Conservation (phyloP, 768 basidiomycete genomes). For the Rhodotorula sphaerocarpa region DNA sequence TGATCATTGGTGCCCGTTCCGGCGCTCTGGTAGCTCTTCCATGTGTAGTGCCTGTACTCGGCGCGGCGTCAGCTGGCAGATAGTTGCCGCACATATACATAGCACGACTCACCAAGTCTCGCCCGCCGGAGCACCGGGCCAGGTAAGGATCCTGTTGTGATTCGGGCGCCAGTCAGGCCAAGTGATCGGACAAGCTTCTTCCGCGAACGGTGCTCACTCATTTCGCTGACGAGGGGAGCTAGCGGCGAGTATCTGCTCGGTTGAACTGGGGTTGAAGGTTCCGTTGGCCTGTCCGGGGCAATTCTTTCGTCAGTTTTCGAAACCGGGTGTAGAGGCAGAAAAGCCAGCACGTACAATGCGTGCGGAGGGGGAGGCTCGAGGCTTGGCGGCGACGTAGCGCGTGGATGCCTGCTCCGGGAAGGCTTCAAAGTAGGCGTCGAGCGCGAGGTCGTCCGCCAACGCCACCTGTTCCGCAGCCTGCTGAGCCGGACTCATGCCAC, state of each 20-base stretch:
- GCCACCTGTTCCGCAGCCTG: background rate
- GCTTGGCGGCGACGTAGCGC: background rate
- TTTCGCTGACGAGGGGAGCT: conserved; percentile 3
- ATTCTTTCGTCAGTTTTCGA: no score
- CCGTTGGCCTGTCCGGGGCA: background rate
- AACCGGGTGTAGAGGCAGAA: no score
- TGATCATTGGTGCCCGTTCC: background rate
- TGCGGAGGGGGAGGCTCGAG: no score
- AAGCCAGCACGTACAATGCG: no score
- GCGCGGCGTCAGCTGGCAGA: background rate
- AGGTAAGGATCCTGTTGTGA: conserved; percentile 7
- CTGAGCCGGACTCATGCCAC: no score
- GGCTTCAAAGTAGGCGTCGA: conserved; percentile 20
- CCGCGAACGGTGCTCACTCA: background rate
- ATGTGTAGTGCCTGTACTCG: background rate
- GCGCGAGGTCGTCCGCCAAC: conserved; percentile 13
- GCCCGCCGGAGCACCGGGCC: conserved; percentile 13
- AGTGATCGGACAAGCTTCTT: background rate
- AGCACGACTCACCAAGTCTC: conserved; percentile 3
- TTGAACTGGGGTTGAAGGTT: conserved; percentile 6
- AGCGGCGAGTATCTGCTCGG: no score
- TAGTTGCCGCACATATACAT: background rate
- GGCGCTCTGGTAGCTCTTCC: conserved; percentile 8
- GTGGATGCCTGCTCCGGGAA: conserved; percentile 18
- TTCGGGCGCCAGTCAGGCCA: no score